Evolutionary conservation across 2,329 filamentous ascomycete genomes (phyloP).

Genomic region (Monosporascus sp.): DNA sequence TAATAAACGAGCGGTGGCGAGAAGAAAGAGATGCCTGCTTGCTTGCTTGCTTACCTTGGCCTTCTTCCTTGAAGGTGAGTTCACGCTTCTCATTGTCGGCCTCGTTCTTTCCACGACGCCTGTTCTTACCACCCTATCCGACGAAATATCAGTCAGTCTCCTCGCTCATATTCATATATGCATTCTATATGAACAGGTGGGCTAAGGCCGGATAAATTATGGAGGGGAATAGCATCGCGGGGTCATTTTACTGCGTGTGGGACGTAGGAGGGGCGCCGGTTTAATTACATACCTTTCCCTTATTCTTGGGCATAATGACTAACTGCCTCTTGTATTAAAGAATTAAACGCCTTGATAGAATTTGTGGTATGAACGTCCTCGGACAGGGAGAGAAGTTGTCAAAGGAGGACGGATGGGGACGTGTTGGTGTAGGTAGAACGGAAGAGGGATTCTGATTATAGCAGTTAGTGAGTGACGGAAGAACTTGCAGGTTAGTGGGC

Average conservation of each 20-base stretch:
- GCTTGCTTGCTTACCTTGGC: slow-evolving; percentile 57
- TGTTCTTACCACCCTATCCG: slow-evolving; percentile 89
- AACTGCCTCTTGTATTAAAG: slow-evolving; percentile 14
- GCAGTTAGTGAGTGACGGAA: neutral
- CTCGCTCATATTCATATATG: slow-evolving; percentile 1
- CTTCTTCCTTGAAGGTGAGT: slow-evolving; percentile 97
- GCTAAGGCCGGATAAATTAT: slow-evolving; percentile 13
- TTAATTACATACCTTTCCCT: slow-evolving; percentile 76
- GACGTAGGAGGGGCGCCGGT: slow-evolving; percentile 4
- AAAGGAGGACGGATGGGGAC: neutral
- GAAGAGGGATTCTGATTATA: neutral
- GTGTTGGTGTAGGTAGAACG: neutral
- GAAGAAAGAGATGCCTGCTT: neutral
- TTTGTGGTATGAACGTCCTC: neutral
- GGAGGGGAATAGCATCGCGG: slow-evolving; percentile 2
- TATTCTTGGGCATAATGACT: slow-evolving; percentile 90
- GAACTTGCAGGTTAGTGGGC: neutral
- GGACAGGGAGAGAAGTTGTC: neutral
- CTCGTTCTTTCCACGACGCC: slow-evolving; percentile 97
- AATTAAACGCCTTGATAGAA: neutral
- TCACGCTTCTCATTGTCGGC: slow-evolving; percentile 99
- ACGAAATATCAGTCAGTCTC: slow-evolving; percentile 23
- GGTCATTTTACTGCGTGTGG: neutral
- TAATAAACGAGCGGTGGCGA: neutral
- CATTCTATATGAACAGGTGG: neutral